Base-by-base conservation (phyloP, 129 eudicot genomes). In the Artemisia annua region DNA sequence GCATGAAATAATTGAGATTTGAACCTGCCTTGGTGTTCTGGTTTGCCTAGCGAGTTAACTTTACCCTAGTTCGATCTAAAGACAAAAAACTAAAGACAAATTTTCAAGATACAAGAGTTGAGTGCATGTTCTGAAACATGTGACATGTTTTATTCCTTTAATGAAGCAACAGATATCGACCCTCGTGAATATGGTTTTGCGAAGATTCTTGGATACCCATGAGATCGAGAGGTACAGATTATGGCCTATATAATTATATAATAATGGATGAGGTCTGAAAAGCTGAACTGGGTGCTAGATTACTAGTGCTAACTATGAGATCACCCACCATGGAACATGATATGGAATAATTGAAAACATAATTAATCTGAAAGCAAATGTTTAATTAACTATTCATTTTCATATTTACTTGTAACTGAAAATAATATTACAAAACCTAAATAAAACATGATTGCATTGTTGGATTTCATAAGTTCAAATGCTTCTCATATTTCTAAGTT, bases 81-180 rank as follows among this genome's bases (percentile, higher is more conserved):
- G 52, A 54, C 16, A 11, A 54, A 2, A 54, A 39, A 43, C 7
- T 15, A 54, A 3, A 70, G 10, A 57, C 43, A 35, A 71, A 19
- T 1, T 70, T 20, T 12, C 52, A 55, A 6, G 13, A 22, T 19
- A 71, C 39, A 57, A 35, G 5, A 55, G 12, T 56, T 71, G 66
- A 44, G 9, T 71, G 55, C 75, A 56, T 71, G 75, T 71, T 57
- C 75, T 54, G 76, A 46, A 72, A 59, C 76, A 72, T 58, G 76
- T 72, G 58, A 59, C 76, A 72, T 72, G 58, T 13, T 13, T 71
- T 39, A 12, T 72, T 24, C 48, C 67, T 20, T 44, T 46, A 58
- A 52, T 53, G 44, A 39, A 71, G 64, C 75, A 72, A 59, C 76
- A 20, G 12, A 15, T 14, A 19, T 43, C 56, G 15, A 46, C 43